Conservation (phyloP, 2,329 filamentous ascomycete species). For the Ceratocystis huliohia region DNA sequence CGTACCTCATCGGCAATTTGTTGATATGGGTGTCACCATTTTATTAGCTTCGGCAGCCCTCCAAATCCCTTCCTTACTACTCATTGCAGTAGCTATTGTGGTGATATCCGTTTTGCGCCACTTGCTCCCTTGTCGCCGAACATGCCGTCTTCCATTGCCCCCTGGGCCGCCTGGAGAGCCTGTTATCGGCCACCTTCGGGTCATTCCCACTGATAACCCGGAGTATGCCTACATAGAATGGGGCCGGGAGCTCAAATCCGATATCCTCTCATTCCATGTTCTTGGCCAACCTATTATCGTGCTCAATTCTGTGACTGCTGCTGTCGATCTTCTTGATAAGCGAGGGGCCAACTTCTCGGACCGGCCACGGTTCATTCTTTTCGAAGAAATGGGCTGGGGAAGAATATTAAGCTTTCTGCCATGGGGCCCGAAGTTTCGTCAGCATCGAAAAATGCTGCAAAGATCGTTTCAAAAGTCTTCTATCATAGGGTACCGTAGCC, state of each 20-base stretch:
- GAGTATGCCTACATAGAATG: slow-evolving; percentile 27
- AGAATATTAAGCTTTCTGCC: slow-evolving; percentile 32
- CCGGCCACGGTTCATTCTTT: slow-evolving; percentile 34
- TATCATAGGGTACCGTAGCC: slow-evolving; percentile 30
- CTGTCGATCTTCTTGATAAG: slow-evolving; percentile 35
- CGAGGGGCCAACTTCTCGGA: slow-evolving; percentile 34
- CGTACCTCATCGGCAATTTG: no score
- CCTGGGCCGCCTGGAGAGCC: slow-evolving; percentile 29
- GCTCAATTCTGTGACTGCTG: slow-evolving; percentile 32
- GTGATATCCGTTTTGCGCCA: not conserved
- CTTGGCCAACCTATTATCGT: slow-evolving; percentile 33
- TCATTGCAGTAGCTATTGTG: not conserved
- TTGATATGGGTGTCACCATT: not conserved
- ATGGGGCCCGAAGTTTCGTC: slow-evolving; percentile 33
- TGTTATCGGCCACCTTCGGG: slow-evolving; percentile 33
- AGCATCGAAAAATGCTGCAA: slow-evolving; percentile 35
- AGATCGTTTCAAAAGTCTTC: slow-evolving; percentile 33
- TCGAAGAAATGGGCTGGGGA: slow-evolving; percentile 34
- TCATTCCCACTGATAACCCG: slow-evolving; percentile 30
- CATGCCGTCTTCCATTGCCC: slow-evolving; percentile 24
- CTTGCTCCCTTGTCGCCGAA: not conserved
- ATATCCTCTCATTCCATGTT: slow-evolving; percentile 34
- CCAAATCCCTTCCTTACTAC: not conserved
- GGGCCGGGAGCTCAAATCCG: slow-evolving; percentile 40
- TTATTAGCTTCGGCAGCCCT: not conserved